Percentiles rank a stretch among this genome's conserved stretches.
Evolutionary conservation across 1,284 basidiomycete genomes (phyloP).

Genomic region (Marasmius oreades): DNA sequence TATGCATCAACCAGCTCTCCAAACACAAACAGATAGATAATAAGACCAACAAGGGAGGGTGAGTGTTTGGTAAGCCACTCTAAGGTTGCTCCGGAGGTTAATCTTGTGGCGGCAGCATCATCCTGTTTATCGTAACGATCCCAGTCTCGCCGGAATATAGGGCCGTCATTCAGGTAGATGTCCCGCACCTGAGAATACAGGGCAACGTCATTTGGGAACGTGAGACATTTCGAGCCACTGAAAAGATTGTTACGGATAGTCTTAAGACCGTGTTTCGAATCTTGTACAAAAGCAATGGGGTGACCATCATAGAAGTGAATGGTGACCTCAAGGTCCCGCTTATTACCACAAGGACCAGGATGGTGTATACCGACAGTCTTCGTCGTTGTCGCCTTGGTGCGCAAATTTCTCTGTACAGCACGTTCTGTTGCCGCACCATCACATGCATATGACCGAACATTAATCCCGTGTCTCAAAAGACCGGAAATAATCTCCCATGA

Average conservation of each 20-base stretch:
- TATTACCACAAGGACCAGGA: slow-evolving; percentile 10
- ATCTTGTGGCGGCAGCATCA: slow-evolving; percentile 34
- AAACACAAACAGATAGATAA: slow-evolving; percentile 31
- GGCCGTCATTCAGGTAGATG: slow-evolving; percentile 16
- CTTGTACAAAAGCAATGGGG: slow-evolving; percentile 27
- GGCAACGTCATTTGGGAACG: slow-evolving; percentile 21
- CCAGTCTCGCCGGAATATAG: slow-evolving; percentile 33
- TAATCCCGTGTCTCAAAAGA: slow-evolving; percentile 17
- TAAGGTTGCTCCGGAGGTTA: slow-evolving; percentile 24
- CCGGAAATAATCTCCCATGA: slow-evolving; percentile 17
- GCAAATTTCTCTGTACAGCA: slow-evolving; percentile 16
- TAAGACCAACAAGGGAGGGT: slow-evolving; percentile 18
- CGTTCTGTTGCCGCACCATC: slow-evolving; percentile 30
- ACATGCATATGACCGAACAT: slow-evolving; percentile 23
- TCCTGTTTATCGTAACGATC: slow-evolving; percentile 36
- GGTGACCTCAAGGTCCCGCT: not conserved
- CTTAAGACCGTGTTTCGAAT: slow-evolving; percentile 32
- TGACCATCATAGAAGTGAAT: slow-evolving; percentile 11
- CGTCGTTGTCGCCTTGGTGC: slow-evolving; percentile 3
- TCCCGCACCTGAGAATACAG: slow-evolving; percentile 20
- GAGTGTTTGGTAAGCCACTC: slow-evolving; percentile 16
- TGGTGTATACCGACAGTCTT: slow-evolving; percentile 7
- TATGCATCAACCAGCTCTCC: slow-evolving; percentile 34
- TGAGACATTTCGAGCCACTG: slow-evolving; percentile 25
- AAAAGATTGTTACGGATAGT: slow-evolving; percentile 29